These are phyloP conservation scores for Tuber umbilicatum DNA, from an alignment of 495 filamentous ascomycete species.

Conservation along the genomic window DNA sequence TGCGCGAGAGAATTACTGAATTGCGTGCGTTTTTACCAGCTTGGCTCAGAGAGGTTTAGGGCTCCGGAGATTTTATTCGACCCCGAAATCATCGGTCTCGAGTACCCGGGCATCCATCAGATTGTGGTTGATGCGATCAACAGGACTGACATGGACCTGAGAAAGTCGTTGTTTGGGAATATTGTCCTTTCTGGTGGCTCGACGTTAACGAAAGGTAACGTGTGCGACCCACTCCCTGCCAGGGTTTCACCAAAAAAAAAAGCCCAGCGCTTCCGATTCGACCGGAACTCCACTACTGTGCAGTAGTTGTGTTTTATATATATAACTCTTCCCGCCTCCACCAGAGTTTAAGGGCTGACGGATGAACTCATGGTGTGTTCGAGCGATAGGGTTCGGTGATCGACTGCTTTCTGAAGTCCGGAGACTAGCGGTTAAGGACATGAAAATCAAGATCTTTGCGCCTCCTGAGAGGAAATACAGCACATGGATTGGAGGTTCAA, in stretches of 20 bases:
- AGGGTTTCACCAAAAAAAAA: not conserved
- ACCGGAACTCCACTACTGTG: not conserved
- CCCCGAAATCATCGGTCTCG: conserved; percentile 94
- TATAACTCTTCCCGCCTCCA: not conserved
- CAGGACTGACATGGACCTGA: conserved; percentile 99
- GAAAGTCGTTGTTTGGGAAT: conserved; percentile 99
- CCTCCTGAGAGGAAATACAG: conserved; percentile 96
- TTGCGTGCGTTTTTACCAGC: conserved; percentile 60
- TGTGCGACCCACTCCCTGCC: not conserved
- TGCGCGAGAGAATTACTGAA: conserved; percentile 66
- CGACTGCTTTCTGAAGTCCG: conserved; percentile 86
- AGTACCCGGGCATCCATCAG: conserved; percentile 97
- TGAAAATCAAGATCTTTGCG: conserved; percentile 98
- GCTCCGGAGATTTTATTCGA: conserved; percentile 99
- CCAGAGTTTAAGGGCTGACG: not conserved
- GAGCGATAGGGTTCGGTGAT: conserved; percentile 73
- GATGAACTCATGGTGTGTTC: conserved; percentile 4
- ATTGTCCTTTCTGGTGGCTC: conserved; percentile 98
- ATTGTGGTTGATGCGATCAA: conserved; percentile 99
- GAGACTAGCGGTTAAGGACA: conserved; percentile 89
- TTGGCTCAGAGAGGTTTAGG: conserved; percentile 99
- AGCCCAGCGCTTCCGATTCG: not conserved
- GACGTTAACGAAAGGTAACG: conserved; percentile 66
- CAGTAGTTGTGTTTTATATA: not conserved
- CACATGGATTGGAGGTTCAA: conserved; percentile 98